Base-by-base conservation (phyloP, 768 basidiomycete species). In the Boletus pseudopeckii region DNA sequence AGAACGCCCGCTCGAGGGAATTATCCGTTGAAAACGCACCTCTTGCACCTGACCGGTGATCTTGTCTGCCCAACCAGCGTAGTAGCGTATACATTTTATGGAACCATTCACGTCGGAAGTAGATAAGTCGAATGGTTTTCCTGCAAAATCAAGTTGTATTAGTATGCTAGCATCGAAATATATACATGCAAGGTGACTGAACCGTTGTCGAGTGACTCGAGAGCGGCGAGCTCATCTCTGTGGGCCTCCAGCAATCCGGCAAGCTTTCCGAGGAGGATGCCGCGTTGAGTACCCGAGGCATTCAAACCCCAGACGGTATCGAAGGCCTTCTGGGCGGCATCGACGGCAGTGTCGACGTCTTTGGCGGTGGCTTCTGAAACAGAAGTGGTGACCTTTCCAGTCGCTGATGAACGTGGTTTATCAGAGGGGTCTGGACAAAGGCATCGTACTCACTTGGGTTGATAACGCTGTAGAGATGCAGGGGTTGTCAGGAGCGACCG, bases 31-130 rank as follows among this genome's bases (percentile, higher is more conserved):
- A 8, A 24, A 38, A 33, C 52, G 3, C 17, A 64, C 65, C 57
- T 92, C 89, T 66, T 92, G 84, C 8, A 82, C 83, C 68, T 90
- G 81, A 6, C 89, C 90, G 5, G 78, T 74, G 49, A 88, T 72
- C 74, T 95, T 96, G 75, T 94, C 93, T 20, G 92, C 90, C 85
- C 90, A 90, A 17, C 93, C 94, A 39, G 84, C 90, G 62, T 88
- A 98, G 73, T 95, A 96, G 33, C 82, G 76, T 59, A 92, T 68
- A 30, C 75, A 49, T 5, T 61, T 53, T n/a, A 65, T 54, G 6
- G 62, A 34, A 7, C 3, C 69, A 0, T 64, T 61, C 2, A 88
- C 65, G 58, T 90, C 89, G 0, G 62, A 69, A 17, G 63, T 80
- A 13, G 83, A 76, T 66, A 70, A 74, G 10, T 48, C 33, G 63